A percentile compares a stretch with the other conserved stretches of the same genome.
These are phyloP conservation scores for Suillus alpinus DNA, from an alignment of 768 basidiomycete species.

Conservation along the genomic window DNA sequence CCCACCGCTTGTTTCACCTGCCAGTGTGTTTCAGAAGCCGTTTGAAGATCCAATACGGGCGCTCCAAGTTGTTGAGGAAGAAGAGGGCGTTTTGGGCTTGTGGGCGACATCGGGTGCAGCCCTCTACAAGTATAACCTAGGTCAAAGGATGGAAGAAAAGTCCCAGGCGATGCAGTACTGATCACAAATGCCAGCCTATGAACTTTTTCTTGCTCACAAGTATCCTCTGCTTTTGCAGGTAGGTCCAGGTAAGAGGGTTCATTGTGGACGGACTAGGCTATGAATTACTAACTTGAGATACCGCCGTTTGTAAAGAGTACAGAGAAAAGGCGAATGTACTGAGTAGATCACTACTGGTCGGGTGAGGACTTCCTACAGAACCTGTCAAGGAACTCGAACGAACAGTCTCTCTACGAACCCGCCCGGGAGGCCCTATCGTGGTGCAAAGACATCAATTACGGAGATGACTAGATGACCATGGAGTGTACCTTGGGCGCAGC, in stretches of 20 bases:
- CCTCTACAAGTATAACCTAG: conserved; percentile 49
- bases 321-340: not conserved
- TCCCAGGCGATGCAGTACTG: not conserved
- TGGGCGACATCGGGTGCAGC: conserved; percentile 50
- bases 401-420: not conserved
- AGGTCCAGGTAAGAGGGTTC: not conserved
- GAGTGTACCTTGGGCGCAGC: not conserved
- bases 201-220: not conserved
- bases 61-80: conserved; percentile 49
- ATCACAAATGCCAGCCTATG: not conserved
- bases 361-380: not conserved
- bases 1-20: conserved; percentile 17
- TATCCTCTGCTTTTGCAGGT: not conserved
- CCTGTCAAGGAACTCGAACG: not conserved
- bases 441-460: not conserved
- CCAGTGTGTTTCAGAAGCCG: conserved; percentile 24
- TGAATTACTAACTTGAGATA: not conserved
- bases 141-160: conserved; percentile 28
- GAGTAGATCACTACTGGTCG: not conserved
- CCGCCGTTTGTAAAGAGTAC: not conserved
- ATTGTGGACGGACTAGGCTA: not conserved
- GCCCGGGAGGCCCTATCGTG: not conserved
- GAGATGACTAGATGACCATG: not conserved
- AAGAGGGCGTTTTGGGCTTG: conserved; percentile 36
- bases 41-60: conserved; percentile 41